Evolutionary conservation across 2,329 filamentous ascomycete genomes (phyloP).

Genomic region (Epichloe uncinata): DNA sequence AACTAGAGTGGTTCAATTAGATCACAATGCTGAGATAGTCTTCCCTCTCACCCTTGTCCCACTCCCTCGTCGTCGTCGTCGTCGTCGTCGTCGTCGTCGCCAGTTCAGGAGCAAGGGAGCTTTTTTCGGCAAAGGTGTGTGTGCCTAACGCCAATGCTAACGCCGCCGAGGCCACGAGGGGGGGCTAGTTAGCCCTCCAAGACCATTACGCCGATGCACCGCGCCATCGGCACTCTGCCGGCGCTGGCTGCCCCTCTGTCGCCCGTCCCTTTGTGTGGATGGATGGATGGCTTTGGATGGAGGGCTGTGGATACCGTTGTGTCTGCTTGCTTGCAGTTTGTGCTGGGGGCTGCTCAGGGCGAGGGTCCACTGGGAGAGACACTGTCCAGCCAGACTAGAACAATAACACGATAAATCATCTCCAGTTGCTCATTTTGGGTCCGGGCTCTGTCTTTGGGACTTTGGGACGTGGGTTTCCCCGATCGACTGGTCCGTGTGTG

Average conservation of each 20-base stretch:
- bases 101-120: not conserved
- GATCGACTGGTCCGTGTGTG: not conserved
- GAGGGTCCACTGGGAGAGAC: not conserved
- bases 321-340: not conserved
- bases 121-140: not conserved
- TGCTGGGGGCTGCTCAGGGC: not conserved
- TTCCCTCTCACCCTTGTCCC: not conserved
- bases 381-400: not conserved
- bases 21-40: not conserved
- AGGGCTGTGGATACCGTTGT: not conserved
- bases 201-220: not conserved
- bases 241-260: not conserved
- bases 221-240: conserved; percentile 6
- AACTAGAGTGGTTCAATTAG: not conserved
- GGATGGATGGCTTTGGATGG: not conserved
- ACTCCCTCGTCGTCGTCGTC: not conserved
- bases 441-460: not conserved
- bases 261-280: not conserved
- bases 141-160: not conserved
- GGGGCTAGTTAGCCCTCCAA: no score
- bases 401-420: conserved; percentile 2
- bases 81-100: no score
- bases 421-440: not conserved
- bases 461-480: not conserved
- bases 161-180: no score